These are phyloP conservation scores for Metschnikowia henanensis DNA, from an alignment of 805 yeast genomes.

Conservation along the genomic window DNA sequence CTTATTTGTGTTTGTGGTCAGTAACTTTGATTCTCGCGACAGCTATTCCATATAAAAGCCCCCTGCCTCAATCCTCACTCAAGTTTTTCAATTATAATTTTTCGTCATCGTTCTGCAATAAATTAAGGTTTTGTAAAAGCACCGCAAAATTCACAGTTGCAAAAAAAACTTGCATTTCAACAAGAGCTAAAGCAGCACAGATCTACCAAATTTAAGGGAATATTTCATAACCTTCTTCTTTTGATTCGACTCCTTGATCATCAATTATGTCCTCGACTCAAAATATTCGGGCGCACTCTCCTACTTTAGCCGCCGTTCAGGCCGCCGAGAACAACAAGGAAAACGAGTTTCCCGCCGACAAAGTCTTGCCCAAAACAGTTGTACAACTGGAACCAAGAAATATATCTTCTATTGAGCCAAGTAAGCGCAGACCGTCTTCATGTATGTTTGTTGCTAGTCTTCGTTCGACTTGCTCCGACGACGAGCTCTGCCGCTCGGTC, in stretches of 20 bases:
- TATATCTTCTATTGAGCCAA: not conserved
- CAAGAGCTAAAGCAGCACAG: not conserved
- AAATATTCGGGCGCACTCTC: not conserved
- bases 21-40: not conserved
- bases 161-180: not conserved
- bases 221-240: not conserved
- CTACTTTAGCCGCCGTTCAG: slow-evolving; percentile 1
- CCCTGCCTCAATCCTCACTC: too few relatives aligned
- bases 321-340: slow-evolving; percentile 11
- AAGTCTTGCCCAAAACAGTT: not conserved
- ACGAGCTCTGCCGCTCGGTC: slow-evolving; percentile 68
- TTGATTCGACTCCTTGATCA: not conserved
- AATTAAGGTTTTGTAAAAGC: not conserved
- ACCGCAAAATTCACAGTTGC: not conserved
- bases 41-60: too few relatives aligned
- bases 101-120: not conserved
- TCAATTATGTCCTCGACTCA: slow-evolving; percentile 1
- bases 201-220: not conserved
- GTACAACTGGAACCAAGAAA: not conserved
- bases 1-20: not conserved
- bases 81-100: not conserved
- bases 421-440: slow-evolving; percentile 57
- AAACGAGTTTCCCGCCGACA: slow-evolving; percentile 6
- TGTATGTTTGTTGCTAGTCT: slow-evolving; percentile 89
- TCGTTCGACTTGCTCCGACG: slow-evolving; percentile 64